Base-by-base conservation (phyloP, 2,329 filamentous ascomycete species). In the Metarhizium humberi region DNA sequence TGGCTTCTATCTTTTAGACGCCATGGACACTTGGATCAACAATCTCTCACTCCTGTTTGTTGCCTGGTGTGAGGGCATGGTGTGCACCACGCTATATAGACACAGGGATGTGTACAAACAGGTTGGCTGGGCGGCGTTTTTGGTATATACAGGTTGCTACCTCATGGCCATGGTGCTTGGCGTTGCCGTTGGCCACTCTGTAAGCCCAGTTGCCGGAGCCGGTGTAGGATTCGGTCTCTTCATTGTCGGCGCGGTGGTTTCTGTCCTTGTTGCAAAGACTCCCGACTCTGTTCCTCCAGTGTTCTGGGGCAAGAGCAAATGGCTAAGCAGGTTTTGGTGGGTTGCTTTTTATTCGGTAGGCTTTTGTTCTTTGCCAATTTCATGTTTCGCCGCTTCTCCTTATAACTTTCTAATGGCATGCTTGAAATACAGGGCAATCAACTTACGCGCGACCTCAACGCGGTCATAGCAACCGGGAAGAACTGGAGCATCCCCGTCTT, bases 21-120 rank as follows among this genome's bases (percentile, higher is more conserved):
- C 76, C 0, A 70, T 80, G 3, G 79, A 81, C 51, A 67, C 72
- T 10, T 81, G 74, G 69, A 71, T 80, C 59, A 81, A 79, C 62
- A 77, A 80, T 52, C 60, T 78, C 3, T 67, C 74, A 11, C 66
- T 81, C 11, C 71, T 81, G 57, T 74, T 82, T 34, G 32, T 11
- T 11, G 32, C 32, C 32, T 61, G 76, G 73, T 64, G 73, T 47
- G 66, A 81, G 69, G 66, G 77, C 49, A 69, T 79, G 51, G 73
- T 73, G 57, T 71, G 77, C 1, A 81, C 75, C 0, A 79, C 71
- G 0, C 69, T 78, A 0, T 79, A 79, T 56, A 73, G 76, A 16
- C 80, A 75, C 67, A 68, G 66, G 13, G 69, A 77, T 50, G 67
- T 78, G 16, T 64, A 70, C 25, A 62, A 66, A n/a, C 67, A 78